Evolutionary conservation across 768 basidiomycete species (phyloP).

Genomic region (Pulveroboletus sp.): DNA sequence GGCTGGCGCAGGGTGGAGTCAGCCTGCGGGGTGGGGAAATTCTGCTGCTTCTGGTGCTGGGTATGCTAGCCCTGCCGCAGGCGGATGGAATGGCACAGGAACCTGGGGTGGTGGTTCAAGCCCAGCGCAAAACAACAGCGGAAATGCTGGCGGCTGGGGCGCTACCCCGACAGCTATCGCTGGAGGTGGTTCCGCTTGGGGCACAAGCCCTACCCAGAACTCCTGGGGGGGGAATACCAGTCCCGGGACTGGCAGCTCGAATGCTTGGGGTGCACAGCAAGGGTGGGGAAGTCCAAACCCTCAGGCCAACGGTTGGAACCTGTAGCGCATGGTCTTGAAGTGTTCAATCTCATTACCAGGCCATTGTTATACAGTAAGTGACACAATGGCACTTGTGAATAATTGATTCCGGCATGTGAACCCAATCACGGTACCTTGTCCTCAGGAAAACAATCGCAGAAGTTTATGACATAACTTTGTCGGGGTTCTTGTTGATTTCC

Average conservation of each 20-base stretch:
- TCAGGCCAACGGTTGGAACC: slow-evolving; percentile 54
- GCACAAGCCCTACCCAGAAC: slow-evolving; percentile 33
- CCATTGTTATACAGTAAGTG: background rate
- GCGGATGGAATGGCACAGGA: slow-evolving; percentile 29
- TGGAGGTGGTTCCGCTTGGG: slow-evolving; percentile 24
- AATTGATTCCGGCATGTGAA: background rate
- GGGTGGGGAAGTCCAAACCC: slow-evolving; percentile 52
- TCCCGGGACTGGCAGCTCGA: slow-evolving; percentile 21
- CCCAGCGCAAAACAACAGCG: slow-evolving; percentile 24
- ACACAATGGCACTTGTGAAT: background rate
- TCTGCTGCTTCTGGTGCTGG: slow-evolving; percentile 30
- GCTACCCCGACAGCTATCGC: slow-evolving; percentile 27
- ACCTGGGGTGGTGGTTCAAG: slow-evolving; percentile 27
- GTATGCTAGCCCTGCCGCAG: slow-evolving; percentile 28
- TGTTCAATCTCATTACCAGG: background rate
- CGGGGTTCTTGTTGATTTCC: no score
- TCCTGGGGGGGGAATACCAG: slow-evolving; percentile 38
- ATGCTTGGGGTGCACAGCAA: slow-evolving; percentile 29
- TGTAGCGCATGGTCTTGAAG: slow-evolving; percentile 12
- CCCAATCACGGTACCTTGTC: background rate
- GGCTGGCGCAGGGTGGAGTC: slow-evolving; percentile 19
- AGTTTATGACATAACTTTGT: no score
- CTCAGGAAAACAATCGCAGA: background rate
- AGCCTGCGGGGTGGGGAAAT: slow-evolving; percentile 26
- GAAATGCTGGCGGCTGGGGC: slow-evolving; percentile 16